Evolutionary conservation across 495 filamentous ascomycete species (phyloP).

Genomic region (Thermochaetoides thermophila): DNA sequence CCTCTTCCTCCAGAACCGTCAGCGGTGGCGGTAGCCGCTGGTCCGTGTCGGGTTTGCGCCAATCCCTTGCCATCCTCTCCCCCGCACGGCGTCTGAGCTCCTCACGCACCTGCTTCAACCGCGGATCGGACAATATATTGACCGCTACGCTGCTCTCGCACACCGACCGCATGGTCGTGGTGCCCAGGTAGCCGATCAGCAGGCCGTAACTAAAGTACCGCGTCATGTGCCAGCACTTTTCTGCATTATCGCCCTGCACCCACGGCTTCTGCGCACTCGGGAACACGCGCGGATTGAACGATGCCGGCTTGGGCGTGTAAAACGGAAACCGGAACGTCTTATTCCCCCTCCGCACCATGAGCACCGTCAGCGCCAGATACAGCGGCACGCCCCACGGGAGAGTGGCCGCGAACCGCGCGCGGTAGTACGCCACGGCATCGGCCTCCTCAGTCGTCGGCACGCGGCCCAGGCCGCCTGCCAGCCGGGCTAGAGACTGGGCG

Average conservation of each 20-base stretch:
- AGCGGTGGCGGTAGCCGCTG: too few species aligned
- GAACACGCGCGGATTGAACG: conserved; percentile 7
- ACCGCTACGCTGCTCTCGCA: too few species aligned
- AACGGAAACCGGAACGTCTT: conserved; percentile 14
- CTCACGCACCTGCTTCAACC: too few species aligned
- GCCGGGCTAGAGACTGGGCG: neutral
- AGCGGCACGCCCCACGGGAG: conserved; percentile 6
- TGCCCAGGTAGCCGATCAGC: too few species aligned
- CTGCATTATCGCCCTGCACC: too few species aligned
- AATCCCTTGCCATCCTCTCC: too few species aligned
- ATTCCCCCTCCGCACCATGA: conserved; percentile 6
- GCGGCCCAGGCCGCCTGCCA: neutral
- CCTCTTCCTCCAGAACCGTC: too few species aligned
- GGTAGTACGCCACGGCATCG: conserved; percentile 7
- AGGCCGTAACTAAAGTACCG: conserved; percentile 9
- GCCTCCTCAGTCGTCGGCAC: conserved; percentile 3
- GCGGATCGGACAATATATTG: too few species aligned
- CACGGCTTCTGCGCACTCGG: conserved; percentile 1
- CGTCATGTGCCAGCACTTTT: conserved; percentile 7
- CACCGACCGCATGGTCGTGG: too few species aligned
- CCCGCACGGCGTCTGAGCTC: too few species aligned
- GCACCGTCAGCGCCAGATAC: neutral
- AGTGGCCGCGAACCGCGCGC: neutral
- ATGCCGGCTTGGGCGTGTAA: conserved; percentile 8
- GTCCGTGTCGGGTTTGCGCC: too few species aligned